Base-by-base conservation (phyloP, 306 rosid species). In the Rubus parviflorus region DNA sequence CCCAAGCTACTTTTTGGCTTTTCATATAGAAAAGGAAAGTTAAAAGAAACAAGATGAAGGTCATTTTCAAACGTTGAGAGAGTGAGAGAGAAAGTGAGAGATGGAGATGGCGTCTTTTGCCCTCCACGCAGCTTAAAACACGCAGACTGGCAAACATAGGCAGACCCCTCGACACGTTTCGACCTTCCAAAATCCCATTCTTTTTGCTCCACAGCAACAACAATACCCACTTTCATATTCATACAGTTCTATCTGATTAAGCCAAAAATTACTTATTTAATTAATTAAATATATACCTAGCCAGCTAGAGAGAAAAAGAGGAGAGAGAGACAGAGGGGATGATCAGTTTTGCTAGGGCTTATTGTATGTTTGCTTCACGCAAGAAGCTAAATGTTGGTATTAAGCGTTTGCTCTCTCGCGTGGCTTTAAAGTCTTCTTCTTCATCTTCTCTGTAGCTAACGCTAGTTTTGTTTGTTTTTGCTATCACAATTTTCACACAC, bases 351-450 rank as follows among this genome's bases (percentile, higher is more conserved):
- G 63, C 75, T 76, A 83, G 87, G 87, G 80, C 88, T 87, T 85
- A 87, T 92, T 88, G 79, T 87, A 84, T 90, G 94, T 89, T 94
- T 94, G 94, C 97, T 94, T 94, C 97, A 94, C 97, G 97, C 98
- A 90, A 94, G 72, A 85, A 83, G 83, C 89, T 86, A 88, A 86
- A 87, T 91, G 88, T 86, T 82, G 73, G 81, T 69, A 87, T 84
- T 89, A 90, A 87, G 77, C 78, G 88, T 87, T 89, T 90, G 87
- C 90, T 89, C 87, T 80, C 77, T 90, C 92, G 91, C 97, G 93
- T 92, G 96, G 87, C 98, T 90, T 92, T 89, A 89, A 92, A 94
- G 97, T 73, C 89, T 92, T 85, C 78, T 79, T 54, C 83, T 74
- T 49, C 56, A 15, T 63, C 45, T 63, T 63, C 45, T 63, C 68